Conservation (phyloP, 1,139 yeast genomes). For the Suhomyces taliae region DNA sequence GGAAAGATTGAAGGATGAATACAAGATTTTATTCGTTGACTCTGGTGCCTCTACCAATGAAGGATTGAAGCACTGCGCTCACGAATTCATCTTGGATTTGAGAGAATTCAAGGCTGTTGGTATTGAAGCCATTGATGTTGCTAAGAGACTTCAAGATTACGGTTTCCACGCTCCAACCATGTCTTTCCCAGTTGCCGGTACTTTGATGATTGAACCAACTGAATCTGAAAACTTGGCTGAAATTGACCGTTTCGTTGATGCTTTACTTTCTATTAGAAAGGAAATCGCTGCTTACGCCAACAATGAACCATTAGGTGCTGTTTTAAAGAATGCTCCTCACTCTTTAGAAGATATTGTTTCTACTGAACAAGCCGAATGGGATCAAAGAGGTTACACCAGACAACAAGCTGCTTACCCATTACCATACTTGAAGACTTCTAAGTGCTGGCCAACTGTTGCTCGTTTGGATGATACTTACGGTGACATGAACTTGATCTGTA, state of each 20-base stretch:
- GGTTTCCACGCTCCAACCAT: conserved; percentile 99
- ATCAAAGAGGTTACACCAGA: conserved; percentile 80
- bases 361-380: conserved; percentile 64
- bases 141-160: conserved; percentile 94
- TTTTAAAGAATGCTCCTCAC: conserved; percentile 91
- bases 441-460: conserved; percentile 95
- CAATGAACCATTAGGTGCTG: conserved; percentile 66
- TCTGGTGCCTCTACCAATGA: conserved; percentile 42
- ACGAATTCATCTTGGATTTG: conserved; percentile 90
- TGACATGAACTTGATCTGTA: conserved; percentile 88
- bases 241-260: conserved; percentile 85
- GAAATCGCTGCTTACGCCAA: conserved; percentile 79
- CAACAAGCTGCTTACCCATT: conserved; percentile 94
- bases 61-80: conserved; percentile 82
- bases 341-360: conserved; percentile 74
- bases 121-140: conserved; percentile 92
- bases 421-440: conserved; percentile 65
- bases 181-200: conserved; percentile 98
- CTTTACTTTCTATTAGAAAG: conserved; percentile 76
- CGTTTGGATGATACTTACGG: conserved; percentile 94
- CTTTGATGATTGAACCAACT: conserved; percentile 97
- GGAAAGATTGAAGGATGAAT: conserved; percentile 67
- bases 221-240: conserved; percentile 90
- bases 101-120: conserved; percentile 82
- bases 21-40: conserved; percentile 73